Base-by-base conservation (phyloP, 2,329 filamentous ascomycete genomes). In the Colletotrichum sp. region DNA sequence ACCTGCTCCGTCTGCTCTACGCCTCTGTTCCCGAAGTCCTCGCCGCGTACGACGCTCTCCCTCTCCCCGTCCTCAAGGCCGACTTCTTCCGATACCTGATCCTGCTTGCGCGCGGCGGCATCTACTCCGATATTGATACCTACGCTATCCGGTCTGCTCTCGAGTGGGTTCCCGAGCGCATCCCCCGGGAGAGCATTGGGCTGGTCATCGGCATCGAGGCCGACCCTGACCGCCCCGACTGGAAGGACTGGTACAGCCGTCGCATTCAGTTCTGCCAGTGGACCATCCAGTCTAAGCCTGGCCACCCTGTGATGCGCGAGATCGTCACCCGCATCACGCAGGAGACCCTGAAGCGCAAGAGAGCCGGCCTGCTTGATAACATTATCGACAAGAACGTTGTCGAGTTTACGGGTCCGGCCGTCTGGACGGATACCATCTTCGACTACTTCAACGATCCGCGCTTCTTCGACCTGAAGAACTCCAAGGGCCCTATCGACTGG, bases 241-340 rank as follows among this genome's bases (percentile, higher is more conserved):
- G 97, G 97, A 90, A 92, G 43, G 89, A 98, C 2, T 98, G 96
- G 97, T 99, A 98, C 87, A 97, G 95, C 77, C 94, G 97, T 75
- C 92, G 96, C 77, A 96, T 99, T 76, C 97, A 98, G 83, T 98
- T 99, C 85, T 99, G 97, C 86, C 97, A 99, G 84, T 99, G 97
- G 97, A 99, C 97, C 2, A 98, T 99, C 77, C 96, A 98, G 85
- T 89, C 94, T 73, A 99, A 99, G 85, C 94, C 96, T 0, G 97
- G 97, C 13, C 97, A 99, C 83, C 97, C 97, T 0, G 92, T 98
- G 14, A 90, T 99, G 74, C 92, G 96, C 77, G 95, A 98, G 76
- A 91, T 98, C 76, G 95, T 99, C 36, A 89, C 94, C 16, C 94
- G 93, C 78, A 96, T 99, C 81, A 98, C 96, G 1, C 90, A 95